Evolutionary conservation across 495 filamentous ascomycete species (phyloP).

Genomic region (Penicillium longicatenatum): DNA sequence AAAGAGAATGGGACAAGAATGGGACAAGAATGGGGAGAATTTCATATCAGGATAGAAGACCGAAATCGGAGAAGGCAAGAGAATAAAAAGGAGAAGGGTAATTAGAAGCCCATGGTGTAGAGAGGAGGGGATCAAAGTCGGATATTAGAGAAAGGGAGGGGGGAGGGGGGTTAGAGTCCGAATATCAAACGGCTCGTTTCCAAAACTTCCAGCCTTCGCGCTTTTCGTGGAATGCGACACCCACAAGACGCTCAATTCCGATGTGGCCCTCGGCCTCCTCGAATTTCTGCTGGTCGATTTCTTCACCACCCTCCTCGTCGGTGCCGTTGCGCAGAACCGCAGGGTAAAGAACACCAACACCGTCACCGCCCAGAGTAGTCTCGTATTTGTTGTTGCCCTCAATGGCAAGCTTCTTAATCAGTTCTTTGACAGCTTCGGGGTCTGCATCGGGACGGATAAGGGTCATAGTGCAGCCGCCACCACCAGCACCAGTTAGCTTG

Average conservation of each 20-base stretch:
- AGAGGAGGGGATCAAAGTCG: constrained; percentile 6
- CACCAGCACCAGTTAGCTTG: constrained; percentile 93
- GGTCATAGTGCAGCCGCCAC: constrained; percentile 93
- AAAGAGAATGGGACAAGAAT: constrained; percentile 28
- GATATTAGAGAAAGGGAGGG: constrained; percentile 1
- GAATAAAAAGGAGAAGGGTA: background rate
- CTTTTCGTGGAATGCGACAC: constrained; percentile 64
- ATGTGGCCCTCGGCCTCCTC: constrained; percentile 77
- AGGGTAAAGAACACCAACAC: constrained; percentile 90
- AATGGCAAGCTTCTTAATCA: constrained; percentile 66
- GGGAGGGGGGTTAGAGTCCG: constrained; percentile 6
- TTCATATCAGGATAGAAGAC: background rate
- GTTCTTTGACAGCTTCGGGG: constrained; percentile 51
- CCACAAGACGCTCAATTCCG: constrained; percentile 71
- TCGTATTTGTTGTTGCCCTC: constrained; percentile 85
- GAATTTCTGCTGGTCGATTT: constrained; percentile 92
- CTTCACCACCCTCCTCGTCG: constrained; percentile 71
- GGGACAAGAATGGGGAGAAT: background rate
- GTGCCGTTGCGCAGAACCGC: constrained; percentile 76
- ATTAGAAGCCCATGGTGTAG: background rate
- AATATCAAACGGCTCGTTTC: constrained; percentile 49
- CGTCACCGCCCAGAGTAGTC: constrained; percentile 86
- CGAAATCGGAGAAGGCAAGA: background rate
- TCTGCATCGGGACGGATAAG: constrained; percentile 68
- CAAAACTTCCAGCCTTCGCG: constrained; percentile 94